Evolutionary conservation across 2,329 filamentous ascomycete genomes (phyloP), one percentile per base, ranked within the genome.

Genomic region (Aspergillus sp.): DNA sequence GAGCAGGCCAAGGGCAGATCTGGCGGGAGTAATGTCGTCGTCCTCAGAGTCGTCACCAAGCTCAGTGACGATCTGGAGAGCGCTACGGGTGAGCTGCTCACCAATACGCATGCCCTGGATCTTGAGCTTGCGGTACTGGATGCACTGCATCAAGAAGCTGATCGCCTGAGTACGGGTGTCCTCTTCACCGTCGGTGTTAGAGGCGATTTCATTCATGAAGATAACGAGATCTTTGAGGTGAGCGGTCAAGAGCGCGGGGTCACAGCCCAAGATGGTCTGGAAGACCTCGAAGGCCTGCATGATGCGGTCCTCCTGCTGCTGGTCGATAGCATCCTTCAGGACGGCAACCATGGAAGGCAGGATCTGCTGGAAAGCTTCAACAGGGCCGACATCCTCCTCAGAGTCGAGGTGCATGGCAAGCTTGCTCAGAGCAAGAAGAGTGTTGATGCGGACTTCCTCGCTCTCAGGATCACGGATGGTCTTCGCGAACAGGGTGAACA

Each of bases 201-300:
- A 78, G 37, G 86, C 81, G 43, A 98, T 77, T 47, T 93, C 85
- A 59, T 95, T 85, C 88, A 97, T 97, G 75, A 97, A 95, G 56
- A 86, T 81, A 48, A 96, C 78, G 7, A 98, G 79, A 59, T 96
- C 89, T 64, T 85, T 88, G 61, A 98, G 88, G 72, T 96, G 90
- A 43, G 81, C 77, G 53, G 85, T 86, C 41, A 97, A 75, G 40
- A 97, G 79, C 37, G 88, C 81, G 28, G 88, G 86, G 65, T 96
- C 91, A 66, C 89, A 95, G 51, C 86, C 87, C 42, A 98, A 80
- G 59, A 96, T 84, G 40, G 88, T 93, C 74, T 97, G 93, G 79
- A 97, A 95, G 54, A 95, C 90, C 65, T 97, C 93, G 58, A 97
- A 98, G 27, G 89, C 82, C 63, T 91, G 84, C 75, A 91, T 88